Base-by-base conservation (phyloP, 2,329 filamentous ascomycete species). In the Emericellopsis atlantica region DNA sequence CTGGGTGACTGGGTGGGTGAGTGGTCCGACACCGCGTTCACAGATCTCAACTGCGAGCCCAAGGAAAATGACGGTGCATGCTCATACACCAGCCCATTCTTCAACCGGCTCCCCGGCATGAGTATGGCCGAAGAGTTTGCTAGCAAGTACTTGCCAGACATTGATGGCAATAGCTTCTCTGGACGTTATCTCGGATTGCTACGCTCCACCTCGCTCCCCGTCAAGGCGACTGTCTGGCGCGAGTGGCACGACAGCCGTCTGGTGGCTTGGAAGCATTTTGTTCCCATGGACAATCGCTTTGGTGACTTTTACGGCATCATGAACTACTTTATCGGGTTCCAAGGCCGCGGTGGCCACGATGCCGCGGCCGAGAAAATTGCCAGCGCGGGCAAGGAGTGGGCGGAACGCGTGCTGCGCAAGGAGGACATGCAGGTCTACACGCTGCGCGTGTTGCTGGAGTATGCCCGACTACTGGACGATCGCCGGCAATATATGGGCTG, bases 191-290 rank as follows among this genome's bases (percentile, higher is more conserved):
- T 79, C 5, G 76, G 73, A 0, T 87, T 89, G 55, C 62, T 90
- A 21, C 68, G 73, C 29, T 83, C 76, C 24, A 83, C 76, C 2
- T 79, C 74, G 14, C 57, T 89, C 8, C 81, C 81, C 0, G 75
- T 92, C 61, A 92, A 90, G 61, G 76, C 80, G 6, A 87, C 84
- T 0, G 65, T 90, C 18, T 92, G 80, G 61, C 70, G 74, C 16
- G 85, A 92, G 56, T 92, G 84, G 85, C 84, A 89, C 52, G 84
- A 89, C 54, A 73, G 71, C 36, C 70, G 84, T 3, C 65, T 90
- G 2, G 65, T 86, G 2, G 70, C 82, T 1, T 92, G 85, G 84
- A 76, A 77, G 51, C 85, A 92, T 58, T 90, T 85, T 50, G 79
- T 88, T 2, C 85, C 85, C 14, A 79, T 90, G 72, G 81, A 88